Conservation (phyloP, 108 stramenopile genomes). For the Discostella stelligeroides region DNA sequence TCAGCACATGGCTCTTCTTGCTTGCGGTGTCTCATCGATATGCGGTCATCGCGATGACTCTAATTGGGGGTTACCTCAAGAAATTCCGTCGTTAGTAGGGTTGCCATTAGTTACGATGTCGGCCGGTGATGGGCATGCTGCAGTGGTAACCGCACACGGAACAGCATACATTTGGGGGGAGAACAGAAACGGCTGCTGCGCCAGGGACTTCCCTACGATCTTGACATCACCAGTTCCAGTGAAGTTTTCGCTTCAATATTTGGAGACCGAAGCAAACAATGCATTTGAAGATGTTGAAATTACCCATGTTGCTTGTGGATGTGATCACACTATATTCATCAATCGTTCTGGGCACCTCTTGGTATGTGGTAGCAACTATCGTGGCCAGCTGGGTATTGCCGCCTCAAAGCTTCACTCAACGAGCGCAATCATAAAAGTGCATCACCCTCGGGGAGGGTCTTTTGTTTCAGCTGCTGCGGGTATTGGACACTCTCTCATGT, state of each 20-base stretch:
- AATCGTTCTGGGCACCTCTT: slow-evolving; percentile 61
- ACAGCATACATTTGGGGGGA: slow-evolving; percentile 75
- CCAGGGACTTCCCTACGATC: slow-evolving; percentile 57
- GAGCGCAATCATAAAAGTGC: slow-evolving; percentile 23
- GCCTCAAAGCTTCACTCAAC: slow-evolving; percentile 11
- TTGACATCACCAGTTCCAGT: slow-evolving; percentile 62
- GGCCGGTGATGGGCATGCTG: slow-evolving; percentile 67
- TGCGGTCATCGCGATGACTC: slow-evolving; percentile 42
- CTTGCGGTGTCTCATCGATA: slow-evolving; percentile 53
- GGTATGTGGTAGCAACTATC: slow-evolving; percentile 65
- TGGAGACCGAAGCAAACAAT: neutral
- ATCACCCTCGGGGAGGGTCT: slow-evolving; percentile 48
- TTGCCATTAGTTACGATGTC: slow-evolving; percentile 65
- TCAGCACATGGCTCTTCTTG: slow-evolving; percentile 64
- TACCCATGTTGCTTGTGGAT: slow-evolving; percentile 71
- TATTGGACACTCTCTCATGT: slow-evolving; percentile 49
- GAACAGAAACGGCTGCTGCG: slow-evolving; percentile 65
- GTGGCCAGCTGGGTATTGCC: slow-evolving; percentile 59
- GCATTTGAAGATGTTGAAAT: slow-evolving; percentile 63
- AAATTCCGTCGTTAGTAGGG: slow-evolving; percentile 57
- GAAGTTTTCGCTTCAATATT: slow-evolving; percentile 27
- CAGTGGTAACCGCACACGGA: slow-evolving; percentile 75
- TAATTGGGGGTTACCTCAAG: slow-evolving; percentile 43
- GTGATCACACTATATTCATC: slow-evolving; percentile 61
- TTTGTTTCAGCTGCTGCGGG: slow-evolving; percentile 68